Conservation (phyloP, 441 rosid genomes). For the Macaranga tanarius region DNA sequence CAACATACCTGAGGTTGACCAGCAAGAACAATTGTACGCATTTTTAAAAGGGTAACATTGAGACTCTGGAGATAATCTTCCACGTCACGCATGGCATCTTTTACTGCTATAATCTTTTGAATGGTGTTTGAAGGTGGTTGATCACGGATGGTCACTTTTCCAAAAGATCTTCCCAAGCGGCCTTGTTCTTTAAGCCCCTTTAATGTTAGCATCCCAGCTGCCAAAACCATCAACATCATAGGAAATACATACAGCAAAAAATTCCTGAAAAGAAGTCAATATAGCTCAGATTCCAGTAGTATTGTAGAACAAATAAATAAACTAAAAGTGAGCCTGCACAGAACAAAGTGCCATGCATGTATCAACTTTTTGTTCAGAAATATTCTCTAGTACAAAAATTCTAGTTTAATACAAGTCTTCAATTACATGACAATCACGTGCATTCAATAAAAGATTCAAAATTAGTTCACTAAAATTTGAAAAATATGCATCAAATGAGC, state of each 20-base stretch:
- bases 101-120: constrained; percentile 85
- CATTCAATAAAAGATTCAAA: not conserved
- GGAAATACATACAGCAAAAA: constrained; percentile 75
- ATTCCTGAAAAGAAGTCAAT: constrained; percentile 50
- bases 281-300: constrained; percentile 15
- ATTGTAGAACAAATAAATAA: not conserved
- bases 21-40: constrained; percentile 73
- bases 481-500: not conserved
- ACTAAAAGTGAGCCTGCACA: not conserved
- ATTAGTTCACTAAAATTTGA: not conserved
- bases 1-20: constrained; percentile 91
- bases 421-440: not conserved
- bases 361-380: too few species aligned
- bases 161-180: constrained; percentile 88
- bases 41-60: constrained; percentile 77
- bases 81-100: constrained; percentile 86
- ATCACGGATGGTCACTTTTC: constrained; percentile 79
- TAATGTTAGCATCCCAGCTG: constrained; percentile 76
- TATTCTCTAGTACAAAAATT: not conserved
- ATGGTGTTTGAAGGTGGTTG: constrained; percentile 98
- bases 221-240: constrained; percentile 54
- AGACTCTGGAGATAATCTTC: constrained; percentile 83
- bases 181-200: constrained; percentile 96
- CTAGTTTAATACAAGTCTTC: not conserved
- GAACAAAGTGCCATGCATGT: too few species aligned